These are phyloP conservation scores for Astraeus odoratus DNA, from an alignment of 768 basidiomycete genomes.

Conservation along the genomic window DNA sequence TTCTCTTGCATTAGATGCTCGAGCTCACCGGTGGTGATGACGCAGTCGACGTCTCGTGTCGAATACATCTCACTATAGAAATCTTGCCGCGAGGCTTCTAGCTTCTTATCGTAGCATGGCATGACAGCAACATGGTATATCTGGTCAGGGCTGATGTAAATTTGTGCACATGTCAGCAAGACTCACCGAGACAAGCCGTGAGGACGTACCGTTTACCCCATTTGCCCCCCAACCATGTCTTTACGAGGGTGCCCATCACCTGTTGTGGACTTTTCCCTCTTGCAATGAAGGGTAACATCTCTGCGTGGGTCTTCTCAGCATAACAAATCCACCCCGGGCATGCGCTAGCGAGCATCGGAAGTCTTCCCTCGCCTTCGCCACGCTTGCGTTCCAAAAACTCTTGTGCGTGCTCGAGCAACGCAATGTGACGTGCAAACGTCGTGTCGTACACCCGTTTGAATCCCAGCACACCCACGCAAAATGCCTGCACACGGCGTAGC, in stretches of 20 bases:
- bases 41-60: slow-evolving; percentile 93
- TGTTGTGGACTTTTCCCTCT: slow-evolving; percentile 90
- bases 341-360: slow-evolving; percentile 93
- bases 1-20: slow-evolving; percentile 79
- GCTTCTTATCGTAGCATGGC: slow-evolving; percentile 99
- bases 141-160: slow-evolving; percentile 57
- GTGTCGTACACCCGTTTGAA: slow-evolving; percentile 88
- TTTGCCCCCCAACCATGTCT: slow-evolving; percentile 70
- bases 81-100: slow-evolving; percentile 92
- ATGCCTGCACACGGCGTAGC: slow-evolving; percentile 64
- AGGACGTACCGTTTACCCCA: slow-evolving; percentile 63
- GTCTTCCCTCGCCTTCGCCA: slow-evolving; percentile 27
- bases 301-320: slow-evolving; percentile 93
- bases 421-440: slow-evolving; percentile 86
- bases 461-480: slow-evolving; percentile 61
- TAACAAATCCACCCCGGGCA: slow-evolving; percentile 99
- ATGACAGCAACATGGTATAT: slow-evolving; percentile 97
- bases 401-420: slow-evolving; percentile 69
- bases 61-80: slow-evolving; percentile 79
- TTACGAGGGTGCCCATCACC: slow-evolving; percentile 89
- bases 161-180: slow-evolving; percentile 2
- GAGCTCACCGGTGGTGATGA: slow-evolving; percentile 94
- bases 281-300: slow-evolving; percentile 88
- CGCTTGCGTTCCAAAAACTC: slow-evolving; percentile 73
- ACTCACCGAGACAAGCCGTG: background rate